A percentile compares a stretch with the other conserved stretches of the same genome.
Evolutionary conservation across 176 grass and related monocot genomes (phyloP).

Genomic region (Ampelocalamus luodianensis): DNA sequence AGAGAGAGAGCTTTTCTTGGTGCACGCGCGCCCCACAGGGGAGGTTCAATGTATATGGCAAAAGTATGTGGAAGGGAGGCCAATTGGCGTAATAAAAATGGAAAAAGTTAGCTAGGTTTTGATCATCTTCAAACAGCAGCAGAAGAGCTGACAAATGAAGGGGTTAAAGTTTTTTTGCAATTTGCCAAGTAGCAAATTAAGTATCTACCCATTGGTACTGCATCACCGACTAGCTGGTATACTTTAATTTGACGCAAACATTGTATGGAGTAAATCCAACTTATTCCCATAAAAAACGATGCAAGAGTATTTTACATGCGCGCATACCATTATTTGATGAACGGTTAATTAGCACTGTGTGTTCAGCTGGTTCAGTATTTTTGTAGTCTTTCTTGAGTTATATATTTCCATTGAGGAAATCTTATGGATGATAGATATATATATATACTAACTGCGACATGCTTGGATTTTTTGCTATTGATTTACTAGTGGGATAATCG

Average conservation of each 20-base stretch:
- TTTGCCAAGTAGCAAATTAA: constrained; percentile 43
- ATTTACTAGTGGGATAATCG: too few species aligned
- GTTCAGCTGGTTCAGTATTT: too few species aligned
- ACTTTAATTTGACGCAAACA: constrained; percentile 24
- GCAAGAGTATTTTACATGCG: neutral
- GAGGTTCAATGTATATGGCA: constrained; percentile 42
- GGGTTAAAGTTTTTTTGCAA: neutral
- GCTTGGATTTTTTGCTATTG: too few species aligned
- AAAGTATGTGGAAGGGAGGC: constrained; percentile 1
- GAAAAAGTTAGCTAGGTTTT: constrained; percentile 40
- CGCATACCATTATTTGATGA: neutral
- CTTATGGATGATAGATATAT: too few species aligned
- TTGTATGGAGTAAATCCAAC: neutral
- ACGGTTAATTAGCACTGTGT: too few species aligned
- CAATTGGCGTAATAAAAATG: constrained; percentile 38
- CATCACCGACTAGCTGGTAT: neutral
- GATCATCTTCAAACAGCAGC: constrained; percentile 26
- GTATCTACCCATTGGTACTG: constrained; percentile 15
- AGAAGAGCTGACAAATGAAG: constrained; percentile 34
- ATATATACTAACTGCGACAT: too few species aligned
- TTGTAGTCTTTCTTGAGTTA: too few species aligned
- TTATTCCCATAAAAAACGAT: neutral
- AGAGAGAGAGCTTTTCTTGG: constrained; percentile 38
- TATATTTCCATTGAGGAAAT: too few species aligned
- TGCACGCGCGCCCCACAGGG: constrained; percentile 44